Base-by-base conservation (phyloP, 2,329 filamentous ascomycete genomes). In the Venturia aucupariae region DNA sequence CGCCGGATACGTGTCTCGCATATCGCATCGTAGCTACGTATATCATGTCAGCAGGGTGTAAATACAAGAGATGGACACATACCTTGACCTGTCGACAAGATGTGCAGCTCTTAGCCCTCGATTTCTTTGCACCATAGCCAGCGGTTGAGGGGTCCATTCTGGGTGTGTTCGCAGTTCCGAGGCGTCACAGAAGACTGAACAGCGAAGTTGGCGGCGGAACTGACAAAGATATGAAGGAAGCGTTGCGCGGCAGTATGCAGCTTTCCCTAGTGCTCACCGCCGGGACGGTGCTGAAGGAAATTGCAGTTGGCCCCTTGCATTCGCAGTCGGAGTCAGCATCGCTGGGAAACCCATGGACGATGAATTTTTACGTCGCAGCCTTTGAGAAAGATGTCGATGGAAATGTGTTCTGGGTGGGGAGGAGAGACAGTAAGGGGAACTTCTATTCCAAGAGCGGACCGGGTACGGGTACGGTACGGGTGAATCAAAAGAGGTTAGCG, bases 11-110 rank as follows among this genome's bases (percentile, higher is more conserved):
- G 48, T 67, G 17, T 65, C 64, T 15, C 64, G 48, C 24, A 63
- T 61, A 65, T 67, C 61, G 42, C 66, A 67, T 62, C 61, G 60
- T 24, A 67, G 42, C 66, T 67, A n/a, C n/a, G n/a, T n/a, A 61
- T 48, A 4, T 54, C 22, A 4, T n/a, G n/a, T 57, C 30, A 57
- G 51, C 27, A 27, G 27, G 39, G 15, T 41, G 13, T 4, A 41
- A 41, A 17, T 17, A 15, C 35, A 38, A 38, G n/a, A 38, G 10
- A 38, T 4, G 41, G 15, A 38, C 19, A 8, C 61, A 17, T 55
- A 63, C 61, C 44, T 57, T 54, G n/a, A 63, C 61, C 24, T 63
- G 61, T 7, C 61, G 61, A 38, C 61, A 63, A 24, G 61, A 48
- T 22, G 61, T 63, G 22, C 61, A 63, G 38, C 46, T 55, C 38